Evolutionary conservation across 148 eudicot genomes (phyloP).

Genomic region (Diospyros lotus): DNA sequence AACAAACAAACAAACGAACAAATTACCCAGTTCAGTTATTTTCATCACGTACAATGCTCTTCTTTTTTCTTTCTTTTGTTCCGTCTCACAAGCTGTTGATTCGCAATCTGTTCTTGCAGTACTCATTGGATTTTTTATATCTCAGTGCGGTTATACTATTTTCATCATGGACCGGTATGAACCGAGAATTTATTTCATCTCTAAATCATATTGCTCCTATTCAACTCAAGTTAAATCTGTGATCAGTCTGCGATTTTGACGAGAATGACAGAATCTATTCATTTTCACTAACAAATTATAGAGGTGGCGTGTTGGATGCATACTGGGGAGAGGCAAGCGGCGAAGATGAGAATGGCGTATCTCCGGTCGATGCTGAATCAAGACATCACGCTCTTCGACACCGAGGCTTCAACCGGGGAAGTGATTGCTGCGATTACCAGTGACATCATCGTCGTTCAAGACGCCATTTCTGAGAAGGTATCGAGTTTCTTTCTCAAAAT

Average conservation of each 20-base stretch:
- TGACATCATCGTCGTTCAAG: conserved; percentile 83
- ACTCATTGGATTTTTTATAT: conserved; percentile 87
- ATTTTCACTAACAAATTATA: conserved; percentile 2
- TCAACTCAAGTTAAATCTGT: background rate
- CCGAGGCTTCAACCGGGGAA: conserved; percentile 86
- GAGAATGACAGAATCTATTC: background rate
- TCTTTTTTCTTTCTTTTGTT: too few species aligned
- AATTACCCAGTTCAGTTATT: too few species aligned
- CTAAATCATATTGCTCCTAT: background rate
- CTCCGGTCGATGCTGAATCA: conserved; percentile 75
- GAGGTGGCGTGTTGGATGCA: conserved; percentile 99
- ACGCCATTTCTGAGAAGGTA: conserved; percentile 98
- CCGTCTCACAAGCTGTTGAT: background rate
- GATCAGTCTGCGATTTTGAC: background rate
- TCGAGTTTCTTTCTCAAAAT: too few species aligned
- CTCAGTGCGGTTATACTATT: conserved; percentile 78
- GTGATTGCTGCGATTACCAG: conserved; percentile 88
- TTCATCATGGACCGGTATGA: conserved; percentile 90
- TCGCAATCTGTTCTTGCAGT: conserved; percentile 47
- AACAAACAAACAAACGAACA: too few species aligned
- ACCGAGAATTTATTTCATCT: background rate
- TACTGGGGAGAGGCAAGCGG: conserved; percentile 96
- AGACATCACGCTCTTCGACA: conserved; percentile 85
- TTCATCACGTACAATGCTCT: too few species aligned
- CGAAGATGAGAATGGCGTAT: conserved; percentile 92